phyloP scores from a whole-genome alignment of 345 rosid genomes.

The Salix udensis region DNA sequence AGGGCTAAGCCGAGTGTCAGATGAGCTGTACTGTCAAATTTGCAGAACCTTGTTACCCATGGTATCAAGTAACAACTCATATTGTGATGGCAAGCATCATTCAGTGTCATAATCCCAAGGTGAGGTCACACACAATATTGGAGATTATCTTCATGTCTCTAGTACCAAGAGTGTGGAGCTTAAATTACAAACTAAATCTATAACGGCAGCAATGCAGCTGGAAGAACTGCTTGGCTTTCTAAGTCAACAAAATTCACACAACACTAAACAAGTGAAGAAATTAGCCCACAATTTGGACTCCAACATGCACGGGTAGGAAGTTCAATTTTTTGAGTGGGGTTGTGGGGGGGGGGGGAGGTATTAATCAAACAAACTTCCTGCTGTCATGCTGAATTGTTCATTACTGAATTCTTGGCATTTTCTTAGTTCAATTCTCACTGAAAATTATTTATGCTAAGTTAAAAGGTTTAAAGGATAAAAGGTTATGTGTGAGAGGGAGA shows the following conservation, averaged over 20 bases:
- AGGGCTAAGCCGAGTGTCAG: not conserved
- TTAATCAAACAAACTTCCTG: not conserved
- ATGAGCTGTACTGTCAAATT: not conserved
- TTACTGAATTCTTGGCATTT: not conserved
- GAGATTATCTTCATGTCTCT: not conserved
- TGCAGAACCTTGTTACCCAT: too few species aligned
- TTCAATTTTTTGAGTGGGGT: too few species aligned
- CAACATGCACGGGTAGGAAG: too few species aligned
- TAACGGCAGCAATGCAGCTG: too few species aligned
- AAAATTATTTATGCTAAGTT: not conserved
- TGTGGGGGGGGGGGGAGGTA: too few species aligned
- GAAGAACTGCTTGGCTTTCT: too few species aligned
- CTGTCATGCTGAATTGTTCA: too few species aligned
- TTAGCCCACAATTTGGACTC: not conserved
- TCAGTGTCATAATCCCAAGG: not conserved
- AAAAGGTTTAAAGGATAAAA: not conserved
- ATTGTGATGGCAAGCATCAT: not conserved
- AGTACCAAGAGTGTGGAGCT: not conserved
- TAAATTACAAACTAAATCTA: too few species aligned
- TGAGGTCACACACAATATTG: not conserved
- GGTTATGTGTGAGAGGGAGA: not conserved
- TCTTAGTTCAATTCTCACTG: not conserved
- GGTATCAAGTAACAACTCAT: not conserved
- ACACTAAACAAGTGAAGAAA: not conserved
- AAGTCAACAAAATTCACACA: too few species aligned